A percentile compares a stretch with the other conserved stretches of the same genome.
Evolutionary conservation across 1,284 basidiomycete genomes (phyloP).

Genomic region (Golubevia pallescens): DNA sequence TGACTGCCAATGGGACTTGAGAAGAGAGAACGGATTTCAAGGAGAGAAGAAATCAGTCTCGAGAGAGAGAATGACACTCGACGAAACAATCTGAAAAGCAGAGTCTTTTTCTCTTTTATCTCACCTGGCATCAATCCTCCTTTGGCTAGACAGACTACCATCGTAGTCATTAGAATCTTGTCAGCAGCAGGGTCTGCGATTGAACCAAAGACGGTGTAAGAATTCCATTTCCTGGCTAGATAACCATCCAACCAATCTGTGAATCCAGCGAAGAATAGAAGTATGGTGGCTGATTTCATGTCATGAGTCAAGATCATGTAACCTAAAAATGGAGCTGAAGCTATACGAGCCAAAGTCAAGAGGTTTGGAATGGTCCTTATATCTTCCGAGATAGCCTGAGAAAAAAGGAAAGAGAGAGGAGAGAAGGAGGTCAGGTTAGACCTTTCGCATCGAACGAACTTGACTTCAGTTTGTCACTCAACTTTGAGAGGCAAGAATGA

Average conservation of each 20-base stretch:
- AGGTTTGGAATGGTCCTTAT: constrained; percentile 93
- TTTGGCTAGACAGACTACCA: constrained; percentile 84
- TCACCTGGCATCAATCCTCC: constrained; percentile 83
- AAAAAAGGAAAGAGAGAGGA: no score
- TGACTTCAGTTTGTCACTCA: no score
- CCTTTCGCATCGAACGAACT: no score
- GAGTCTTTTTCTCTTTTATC: constrained; percentile 20
- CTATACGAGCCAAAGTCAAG: constrained; percentile 83
- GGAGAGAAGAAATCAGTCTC: background rate
- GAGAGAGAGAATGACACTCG: constrained; percentile 5
- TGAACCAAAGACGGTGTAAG: constrained; percentile 80
- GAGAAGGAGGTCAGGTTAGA: no score
- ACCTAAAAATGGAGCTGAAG: constrained; percentile 85
- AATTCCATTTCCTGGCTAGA: constrained; percentile 79
- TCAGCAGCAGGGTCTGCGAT: constrained; percentile 97
- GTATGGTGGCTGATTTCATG: constrained; percentile 77
- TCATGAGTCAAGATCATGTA: constrained; percentile 88
- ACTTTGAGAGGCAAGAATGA: no score
- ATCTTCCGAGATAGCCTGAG: no score
- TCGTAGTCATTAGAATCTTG: constrained; percentile 92
- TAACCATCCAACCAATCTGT: constrained; percentile 92
- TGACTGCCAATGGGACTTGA: constrained; percentile 79
- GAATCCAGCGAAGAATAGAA: constrained; percentile 85
- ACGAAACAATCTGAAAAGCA: background rate
- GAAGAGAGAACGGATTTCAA: no score